These are phyloP conservation scores for Solanum medicagineum DNA, from an alignment of 257 asterid species.

Conservation along the genomic window DNA sequence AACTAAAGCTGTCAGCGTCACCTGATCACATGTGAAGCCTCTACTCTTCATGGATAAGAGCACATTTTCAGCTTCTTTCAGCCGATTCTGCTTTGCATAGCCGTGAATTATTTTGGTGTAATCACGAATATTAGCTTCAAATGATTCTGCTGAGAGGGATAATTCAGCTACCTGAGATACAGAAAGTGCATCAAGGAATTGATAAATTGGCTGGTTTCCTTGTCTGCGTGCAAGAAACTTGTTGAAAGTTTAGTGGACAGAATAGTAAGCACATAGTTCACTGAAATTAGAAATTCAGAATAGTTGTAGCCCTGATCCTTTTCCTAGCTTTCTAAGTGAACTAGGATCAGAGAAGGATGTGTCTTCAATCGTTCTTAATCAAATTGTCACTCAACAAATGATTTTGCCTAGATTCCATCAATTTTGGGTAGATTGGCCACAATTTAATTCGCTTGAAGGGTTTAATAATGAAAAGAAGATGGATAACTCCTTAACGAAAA, in stretches of 20 bases:
- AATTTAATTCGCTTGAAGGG: background rate
- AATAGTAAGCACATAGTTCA: background rate
- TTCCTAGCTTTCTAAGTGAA: background rate
- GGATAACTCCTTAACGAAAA: background rate
- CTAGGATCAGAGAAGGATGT: background rate
- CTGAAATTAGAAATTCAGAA: background rate
- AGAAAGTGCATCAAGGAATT: background rate
- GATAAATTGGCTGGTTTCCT: background rate
- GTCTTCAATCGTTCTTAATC: background rate
- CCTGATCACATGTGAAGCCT: slow-evolving; percentile 75
- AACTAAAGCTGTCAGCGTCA: slow-evolving; percentile 54
- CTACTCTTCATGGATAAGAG: slow-evolving; percentile 45
- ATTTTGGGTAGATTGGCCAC: background rate
- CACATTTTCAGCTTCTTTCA: slow-evolving; percentile 55
- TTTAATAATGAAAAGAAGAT: background rate
- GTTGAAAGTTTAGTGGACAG: background rate
- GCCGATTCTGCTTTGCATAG: slow-evolving; percentile 42
- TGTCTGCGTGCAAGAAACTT: background rate
- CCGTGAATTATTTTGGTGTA: slow-evolving; percentile 67
- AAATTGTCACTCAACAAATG: background rate
- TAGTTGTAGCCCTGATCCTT: background rate
- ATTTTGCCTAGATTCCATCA: background rate
- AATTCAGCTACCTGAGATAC: slow-evolving; percentile 51
- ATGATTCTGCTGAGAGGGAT: slow-evolving; percentile 64
- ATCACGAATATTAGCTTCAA: slow-evolving; percentile 70